Percentiles rank a stretch among this genome's conserved stretches.
Conservation (phyloP, 257 asterid species). For the Fraxinus excelsior region DNA sequence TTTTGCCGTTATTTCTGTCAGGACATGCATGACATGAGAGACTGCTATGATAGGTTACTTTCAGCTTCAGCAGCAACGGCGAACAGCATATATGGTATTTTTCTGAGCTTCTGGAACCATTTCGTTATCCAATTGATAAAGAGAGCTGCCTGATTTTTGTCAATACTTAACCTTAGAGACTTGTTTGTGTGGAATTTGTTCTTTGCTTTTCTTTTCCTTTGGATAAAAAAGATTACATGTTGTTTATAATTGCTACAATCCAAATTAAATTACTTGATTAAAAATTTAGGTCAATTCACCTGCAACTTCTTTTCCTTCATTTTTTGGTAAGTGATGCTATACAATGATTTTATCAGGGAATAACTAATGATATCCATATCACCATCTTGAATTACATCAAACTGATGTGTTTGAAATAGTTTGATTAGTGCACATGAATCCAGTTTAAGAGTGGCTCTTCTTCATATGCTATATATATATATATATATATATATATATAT, state of each 20-base stretch:
- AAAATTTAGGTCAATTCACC: conserved; percentile 2
- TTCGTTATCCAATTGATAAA: not conserved
- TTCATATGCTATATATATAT: conserved; percentile 6
- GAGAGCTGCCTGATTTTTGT: not conserved
- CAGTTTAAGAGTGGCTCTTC: not conserved
- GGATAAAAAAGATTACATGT: not conserved
- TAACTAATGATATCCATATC: conserved; percentile 1
- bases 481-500: too few species aligned
- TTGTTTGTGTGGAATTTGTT: conserved; percentile 12
- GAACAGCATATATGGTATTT: conserved; percentile 83
- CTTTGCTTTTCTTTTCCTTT: conserved; percentile 1
- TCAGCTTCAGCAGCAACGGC: conserved; percentile 96
- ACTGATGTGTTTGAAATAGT: conserved; percentile 14
- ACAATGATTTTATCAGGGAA: not conserved
- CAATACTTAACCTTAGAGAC: not conserved
- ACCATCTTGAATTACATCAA: conserved; percentile 14
- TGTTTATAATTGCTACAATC: not conserved
- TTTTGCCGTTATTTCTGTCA: conserved; percentile 32
- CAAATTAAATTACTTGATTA: not conserved
- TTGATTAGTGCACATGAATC: conserved; percentile 12
- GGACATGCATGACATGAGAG: conserved; percentile 90
- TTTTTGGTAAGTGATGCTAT: conserved; percentile 2
- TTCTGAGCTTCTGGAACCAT: not conserved
- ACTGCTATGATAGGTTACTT: conserved; percentile 89
- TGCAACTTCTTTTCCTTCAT: conserved; percentile 1